Evolutionary conservation across 148 eudicot genomes (phyloP).

Genomic region (Vaccinium corymbosum): DNA sequence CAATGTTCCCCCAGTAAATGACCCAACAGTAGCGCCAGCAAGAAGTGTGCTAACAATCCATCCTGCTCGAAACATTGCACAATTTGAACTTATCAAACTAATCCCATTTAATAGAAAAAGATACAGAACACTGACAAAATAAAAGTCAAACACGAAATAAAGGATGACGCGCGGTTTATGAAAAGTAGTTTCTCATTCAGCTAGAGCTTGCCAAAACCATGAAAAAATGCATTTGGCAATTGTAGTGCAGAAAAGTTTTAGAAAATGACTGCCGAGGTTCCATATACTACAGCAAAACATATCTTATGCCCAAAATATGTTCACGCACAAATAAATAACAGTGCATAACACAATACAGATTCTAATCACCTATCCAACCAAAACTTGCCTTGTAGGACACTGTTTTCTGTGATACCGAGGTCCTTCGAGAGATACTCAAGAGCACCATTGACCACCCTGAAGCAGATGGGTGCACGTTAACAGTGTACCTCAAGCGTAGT

Average conservation of each 20-base stretch:
- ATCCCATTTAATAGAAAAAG: not conserved
- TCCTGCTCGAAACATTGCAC: slow-evolving; percentile 39
- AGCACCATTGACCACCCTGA: slow-evolving; percentile 97
- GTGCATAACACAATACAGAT: not conserved
- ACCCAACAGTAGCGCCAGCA: slow-evolving; percentile 98
- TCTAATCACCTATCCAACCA: slow-evolving; percentile 13
- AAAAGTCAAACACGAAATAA: not conserved
- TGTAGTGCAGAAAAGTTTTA: not conserved
- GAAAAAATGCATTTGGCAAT: not conserved
- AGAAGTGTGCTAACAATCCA: slow-evolving; percentile 97
- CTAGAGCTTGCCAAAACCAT: not conserved
- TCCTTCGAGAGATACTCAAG: slow-evolving; percentile 84
- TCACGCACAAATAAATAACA: not conserved
- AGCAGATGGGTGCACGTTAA: slow-evolving; percentile 17
- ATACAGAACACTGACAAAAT: not conserved
- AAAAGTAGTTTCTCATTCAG: slow-evolving; percentile 3
- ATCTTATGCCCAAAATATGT: not conserved
- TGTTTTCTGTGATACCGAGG: slow-evolving; percentile 81
- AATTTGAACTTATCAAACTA: not conserved
- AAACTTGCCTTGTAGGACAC: slow-evolving; percentile 84
- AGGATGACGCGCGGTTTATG: not conserved
- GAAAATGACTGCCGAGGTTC: not conserved
- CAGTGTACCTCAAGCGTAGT: not conserved
- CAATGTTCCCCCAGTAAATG: slow-evolving; percentile 93
- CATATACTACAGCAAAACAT: not conserved